Evolutionary conservation across 306 rosid species (phyloP), one percentile per base, ranked within the genome.

Genomic region (Hippophae rhamnoides): DNA sequence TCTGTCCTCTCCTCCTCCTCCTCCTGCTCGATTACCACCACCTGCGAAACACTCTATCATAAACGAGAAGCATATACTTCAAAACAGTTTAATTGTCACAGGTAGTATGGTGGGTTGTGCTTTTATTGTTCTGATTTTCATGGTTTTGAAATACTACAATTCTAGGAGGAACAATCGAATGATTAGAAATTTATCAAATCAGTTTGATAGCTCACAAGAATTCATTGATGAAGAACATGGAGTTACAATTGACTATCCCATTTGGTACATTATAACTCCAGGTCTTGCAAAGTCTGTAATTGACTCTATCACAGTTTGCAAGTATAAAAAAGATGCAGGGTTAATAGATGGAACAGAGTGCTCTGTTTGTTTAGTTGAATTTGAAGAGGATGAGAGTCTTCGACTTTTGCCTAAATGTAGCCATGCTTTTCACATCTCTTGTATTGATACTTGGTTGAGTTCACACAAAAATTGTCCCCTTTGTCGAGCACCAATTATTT

Each of bases 321-420:
- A 73, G 50, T 86, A 80, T 66, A 65, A 55, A 27, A 86, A 78
- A 66, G 69, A 65, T 1, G 94, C 84, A 52, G 84, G 82, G 4
- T 48, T 89, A 41, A 63, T 82, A 5, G 97, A 84, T 6, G 92
- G 84, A 25, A 73, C 85, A 4, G 87, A 84, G 49, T 89, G 97
- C 44, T 80, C 97, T 52, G 89, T 89, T 65, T 89, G 97, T 60
- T 66, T 89, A 7, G 57, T 82, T 27, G 95, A 89, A 52, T 89
- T 89, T 59, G 72, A 79, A 74, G 75, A 84, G 8, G 83, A 80
- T 8, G 86, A 89, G 51, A 82, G 54, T 51, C 79, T 89, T 1
- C 69, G 87, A 51, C 66, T 89, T 6, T 77, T 89, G 70, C 94
- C 97, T 3, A 80, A 89, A 67, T 89, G 97, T 23, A 72, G 76